phyloP scores from a whole-genome alignment of 192 early-diverging fungal genomes.

The Backusella mclennaniae region DNA sequence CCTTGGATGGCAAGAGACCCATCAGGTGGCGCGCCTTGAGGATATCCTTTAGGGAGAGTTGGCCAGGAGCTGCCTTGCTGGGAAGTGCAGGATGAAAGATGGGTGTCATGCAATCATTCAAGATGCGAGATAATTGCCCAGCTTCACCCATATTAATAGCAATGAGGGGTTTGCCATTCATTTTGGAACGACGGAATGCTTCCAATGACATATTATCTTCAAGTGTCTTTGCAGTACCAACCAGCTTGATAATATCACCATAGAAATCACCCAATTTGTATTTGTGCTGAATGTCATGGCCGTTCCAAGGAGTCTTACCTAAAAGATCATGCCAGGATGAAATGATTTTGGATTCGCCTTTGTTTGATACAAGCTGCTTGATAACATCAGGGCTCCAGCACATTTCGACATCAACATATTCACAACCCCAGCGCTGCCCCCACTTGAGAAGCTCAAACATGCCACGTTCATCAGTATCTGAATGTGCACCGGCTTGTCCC shows the following conservation, averaged over 20 bases:
- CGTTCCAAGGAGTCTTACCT: slow-evolving; percentile 63
- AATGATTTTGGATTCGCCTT: slow-evolving; percentile 68
- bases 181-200: slow-evolving; percentile 57
- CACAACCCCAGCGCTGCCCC: slow-evolving; percentile 88
- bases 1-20: slow-evolving; percentile 65
- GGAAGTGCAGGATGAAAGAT: slow-evolving; percentile 86
- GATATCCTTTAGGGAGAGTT: slow-evolving; percentile 82
- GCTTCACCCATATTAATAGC: slow-evolving; percentile 90
- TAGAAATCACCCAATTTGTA: slow-evolving; percentile 54
- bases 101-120: slow-evolving; percentile 91
- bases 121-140: slow-evolving; percentile 86
- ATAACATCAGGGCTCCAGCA: slow-evolving; percentile 37
- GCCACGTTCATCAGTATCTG: slow-evolving; percentile 55
- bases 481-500: slow-evolving; percentile 85
- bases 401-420: slow-evolving; percentile 93
- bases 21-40: slow-evolving; percentile 62
- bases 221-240: slow-evolving; percentile 75
- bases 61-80: slow-evolving; percentile 87
- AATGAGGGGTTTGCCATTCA: slow-evolving; percentile 73
- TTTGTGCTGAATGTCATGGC: slow-evolving; percentile 46
- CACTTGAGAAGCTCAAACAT: slow-evolving; percentile 65
- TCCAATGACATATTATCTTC: slow-evolving; percentile 83
- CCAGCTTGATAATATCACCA: slow-evolving; percentile 91
- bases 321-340: slow-evolving; percentile 91
- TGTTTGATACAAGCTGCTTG: slow-evolving; percentile 50